Conservation (phyloP, 129 eudicot species). For the Artemisia annua region DNA sequence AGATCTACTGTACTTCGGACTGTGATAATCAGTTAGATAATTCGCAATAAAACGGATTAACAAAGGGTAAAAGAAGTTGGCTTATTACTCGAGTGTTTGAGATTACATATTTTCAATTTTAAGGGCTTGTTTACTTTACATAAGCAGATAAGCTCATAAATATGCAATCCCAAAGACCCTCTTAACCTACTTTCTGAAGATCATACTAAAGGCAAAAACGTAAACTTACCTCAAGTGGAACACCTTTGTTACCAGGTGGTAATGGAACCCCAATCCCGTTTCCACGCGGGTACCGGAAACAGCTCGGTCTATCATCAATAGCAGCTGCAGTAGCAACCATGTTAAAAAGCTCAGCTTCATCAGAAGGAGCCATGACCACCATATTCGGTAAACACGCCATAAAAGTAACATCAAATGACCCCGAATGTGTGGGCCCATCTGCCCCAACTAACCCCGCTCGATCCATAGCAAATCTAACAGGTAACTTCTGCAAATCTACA, state of each 20-base stretch:
- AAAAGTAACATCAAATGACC: constrained; percentile 82
- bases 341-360: constrained; percentile 90
- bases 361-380: constrained; percentile 98
- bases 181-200: no score
- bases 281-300: constrained; percentile 94
- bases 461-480: constrained; percentile 92
- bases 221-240: constrained; percentile 67
- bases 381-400: constrained; percentile 94
- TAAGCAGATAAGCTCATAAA: no score
- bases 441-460: constrained; percentile 95
- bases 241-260: constrained; percentile 90
- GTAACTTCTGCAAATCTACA: constrained; percentile 85
- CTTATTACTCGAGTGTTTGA: no score
- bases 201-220: no score
- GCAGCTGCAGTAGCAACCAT: constrained; percentile 99
- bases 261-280: constrained; percentile 82
- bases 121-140: no score
- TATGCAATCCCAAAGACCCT: no score
- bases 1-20: no score
- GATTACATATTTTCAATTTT: no score
- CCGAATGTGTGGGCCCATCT: constrained; percentile 96
- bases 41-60: no score
- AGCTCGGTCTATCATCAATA: constrained; percentile 88
- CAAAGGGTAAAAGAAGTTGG: no score
- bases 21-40: no score